These are phyloP conservation scores for Effrenium voratum DNA, from an alignment of 73 alveolate species.

Conservation along the genomic window DNA sequence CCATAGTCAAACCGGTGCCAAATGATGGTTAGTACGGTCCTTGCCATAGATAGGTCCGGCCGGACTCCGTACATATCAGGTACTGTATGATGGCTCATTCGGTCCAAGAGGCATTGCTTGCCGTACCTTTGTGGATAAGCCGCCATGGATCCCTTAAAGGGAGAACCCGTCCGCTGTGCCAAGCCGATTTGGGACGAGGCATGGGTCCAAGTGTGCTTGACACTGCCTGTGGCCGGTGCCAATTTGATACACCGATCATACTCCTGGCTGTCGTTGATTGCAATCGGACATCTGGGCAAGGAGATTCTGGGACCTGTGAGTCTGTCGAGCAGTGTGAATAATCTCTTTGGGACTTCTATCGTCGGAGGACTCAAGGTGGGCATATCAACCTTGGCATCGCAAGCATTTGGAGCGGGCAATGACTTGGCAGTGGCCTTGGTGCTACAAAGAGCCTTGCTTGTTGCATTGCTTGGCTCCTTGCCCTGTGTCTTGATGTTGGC, in stretches of 20 bases:
- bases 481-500: slow-evolving; percentile 50
- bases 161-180: no score
- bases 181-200: slow-evolving; percentile 57
- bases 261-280: slow-evolving; percentile 74
- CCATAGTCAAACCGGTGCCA: no score
- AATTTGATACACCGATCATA: slow-evolving; percentile 47
- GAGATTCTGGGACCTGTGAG: slow-evolving; percentile 70
- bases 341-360: slow-evolving; percentile 60
- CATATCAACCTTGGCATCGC: slow-evolving; percentile 72
- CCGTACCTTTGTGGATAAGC: no score
- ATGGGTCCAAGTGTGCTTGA: slow-evolving; percentile 30
- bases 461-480: slow-evolving; percentile 50
- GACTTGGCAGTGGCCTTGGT: slow-evolving; percentile 81
- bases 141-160: no score
- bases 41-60: no score
- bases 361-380: slow-evolving; percentile 73
- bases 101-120: no score
- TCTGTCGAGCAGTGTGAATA: slow-evolving; percentile 72
- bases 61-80: no score
- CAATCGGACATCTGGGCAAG: slow-evolving; percentile 71
- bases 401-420: slow-evolving; percentile 79
- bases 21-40: no score
- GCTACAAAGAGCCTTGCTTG: slow-evolving; percentile 64
- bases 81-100: no score
- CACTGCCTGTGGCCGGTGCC: slow-evolving; percentile 79